Evolutionary conservation across 345 rosid species (phyloP).

Genomic region (Acer negundo): DNA sequence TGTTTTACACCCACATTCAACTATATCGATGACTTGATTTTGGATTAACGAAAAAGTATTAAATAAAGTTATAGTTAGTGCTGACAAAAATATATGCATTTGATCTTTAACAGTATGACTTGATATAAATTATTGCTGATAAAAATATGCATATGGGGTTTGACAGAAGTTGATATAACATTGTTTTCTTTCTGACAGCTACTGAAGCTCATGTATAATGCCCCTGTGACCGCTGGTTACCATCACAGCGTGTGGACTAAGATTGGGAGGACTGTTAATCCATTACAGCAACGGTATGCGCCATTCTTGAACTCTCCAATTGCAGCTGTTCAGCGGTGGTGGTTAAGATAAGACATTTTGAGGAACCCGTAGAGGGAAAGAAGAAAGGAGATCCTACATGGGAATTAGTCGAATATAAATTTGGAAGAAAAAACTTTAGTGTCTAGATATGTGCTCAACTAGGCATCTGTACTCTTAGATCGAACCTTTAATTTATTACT

Average conservation of each 20-base stretch:
- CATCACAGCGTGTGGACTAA: constrained; percentile 85
- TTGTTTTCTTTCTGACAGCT: constrained; percentile 45
- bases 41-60: neutral
- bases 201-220: constrained; percentile 94
- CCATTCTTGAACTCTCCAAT: constrained; percentile 79
- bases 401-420: neutral
- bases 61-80: neutral
- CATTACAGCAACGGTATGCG: constrained; percentile 59
- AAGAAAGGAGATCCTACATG: neutral
- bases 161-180: neutral
- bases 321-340: constrained; percentile 80
- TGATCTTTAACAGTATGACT: too few relatives aligned
- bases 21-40: neutral
- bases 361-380: neutral
- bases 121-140: too few relatives aligned
- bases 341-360: constrained; percentile 61
- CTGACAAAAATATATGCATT: neutral
- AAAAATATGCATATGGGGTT: neutral
- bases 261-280: constrained; percentile 69
- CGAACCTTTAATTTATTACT: neutral
- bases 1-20: neutral
- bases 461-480: constrained; percentile 7
- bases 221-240: constrained; percentile 85
- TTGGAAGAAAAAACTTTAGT: neutral
- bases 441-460: neutral